Evolutionary conservation across 345 rosid species (phyloP), one percentile per base, ranked within the genome.

Genomic region (Heritiera littoralis): DNA sequence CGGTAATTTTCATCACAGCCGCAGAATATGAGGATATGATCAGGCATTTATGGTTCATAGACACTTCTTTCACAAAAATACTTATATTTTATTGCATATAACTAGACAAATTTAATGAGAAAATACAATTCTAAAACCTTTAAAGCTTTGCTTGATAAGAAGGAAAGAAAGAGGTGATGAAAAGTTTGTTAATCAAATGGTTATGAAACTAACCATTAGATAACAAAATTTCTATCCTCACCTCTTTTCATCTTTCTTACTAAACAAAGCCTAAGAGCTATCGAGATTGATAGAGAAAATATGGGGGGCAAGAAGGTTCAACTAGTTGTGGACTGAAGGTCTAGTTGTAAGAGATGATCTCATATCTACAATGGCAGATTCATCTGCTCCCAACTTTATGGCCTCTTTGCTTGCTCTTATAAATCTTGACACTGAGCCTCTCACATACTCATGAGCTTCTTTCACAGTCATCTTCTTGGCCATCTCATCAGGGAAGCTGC

Each of bases 321-420:
- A 54, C 76, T 83, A 87, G 75, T 86, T 79, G 65, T 80, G 91
- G 41, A 69, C 52, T 0, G 90, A 81, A 41, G 91, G 81, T 84
- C 93, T 85, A 15, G 99, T 92, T 52, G 97, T 94, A 66, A 96
- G 98, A 0, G 97, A 94, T 18, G 98, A 89, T 63, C 97, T 87
- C 97, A 94, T 94, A 84, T 96, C 95, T 7, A 96, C 99, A 85
- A 96, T 93, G 41, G 95, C 94, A 54, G 98, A 94, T 86, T 90
- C 87, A 78, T 89, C 87, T 6, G 99, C 99, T 46, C 98, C 97
- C 66, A 96, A 82, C 76, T 86, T 96, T 76, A 91, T 70, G 11
- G 97, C 99, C 81, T 92, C 97, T 90, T 92, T 94, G 83, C 99
- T 96, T 18, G 98, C 98, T 79, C 92, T 86, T 59, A 94, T 84